Evolutionary conservation across 2,329 filamentous ascomycete species (phyloP).

Genomic region (Fusarium illudens): DNA sequence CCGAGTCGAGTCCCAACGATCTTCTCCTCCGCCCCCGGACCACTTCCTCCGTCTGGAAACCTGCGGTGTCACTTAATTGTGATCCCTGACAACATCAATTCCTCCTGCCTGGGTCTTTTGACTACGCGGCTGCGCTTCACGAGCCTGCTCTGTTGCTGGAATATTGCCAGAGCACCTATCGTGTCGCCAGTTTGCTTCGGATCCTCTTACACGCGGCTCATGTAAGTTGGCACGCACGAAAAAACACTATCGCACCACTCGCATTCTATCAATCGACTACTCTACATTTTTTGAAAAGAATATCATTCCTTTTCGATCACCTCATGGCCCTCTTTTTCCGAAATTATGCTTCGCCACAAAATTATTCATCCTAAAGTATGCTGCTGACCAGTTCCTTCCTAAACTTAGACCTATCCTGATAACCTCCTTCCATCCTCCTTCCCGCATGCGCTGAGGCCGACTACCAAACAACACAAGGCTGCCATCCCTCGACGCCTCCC

Average conservation of each 20-base stretch:
- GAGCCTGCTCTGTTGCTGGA: slow-evolving; percentile 49
- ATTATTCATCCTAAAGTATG: slow-evolving; percentile 22
- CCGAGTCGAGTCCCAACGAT: slow-evolving; percentile 9
- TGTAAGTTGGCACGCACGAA: slow-evolving; percentile 34
- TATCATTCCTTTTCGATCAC: neutral
- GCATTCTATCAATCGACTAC: neutral
- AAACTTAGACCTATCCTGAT: slow-evolving; percentile 30
- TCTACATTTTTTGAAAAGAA: neutral
- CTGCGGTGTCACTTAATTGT: slow-evolving; percentile 33
- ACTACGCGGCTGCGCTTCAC: slow-evolving; percentile 32
- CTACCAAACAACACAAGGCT: slow-evolving; percentile 17
- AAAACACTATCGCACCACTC: neutral
- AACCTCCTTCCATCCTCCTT: slow-evolving; percentile 22
- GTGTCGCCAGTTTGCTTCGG: slow-evolving; percentile 29
- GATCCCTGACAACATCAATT: slow-evolving; percentile 25
- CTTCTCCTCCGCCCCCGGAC: slow-evolving; percentile 15
- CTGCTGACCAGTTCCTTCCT: slow-evolving; percentile 41
- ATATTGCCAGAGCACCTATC: slow-evolving; percentile 48
- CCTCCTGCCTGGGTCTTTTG: slow-evolving; percentile 11
- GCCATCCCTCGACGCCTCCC: slow-evolving; percentile 9
- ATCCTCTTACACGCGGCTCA: slow-evolving; percentile 18
- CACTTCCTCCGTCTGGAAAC: slow-evolving; percentile 9
- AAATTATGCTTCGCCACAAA: slow-evolving; percentile 18
- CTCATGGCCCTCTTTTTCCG: neutral
- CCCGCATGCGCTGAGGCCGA: slow-evolving; percentile 32